Base-by-base conservation (phyloP, 1,284 basidiomycete genomes). In the Leccinum angustisporum region DNA sequence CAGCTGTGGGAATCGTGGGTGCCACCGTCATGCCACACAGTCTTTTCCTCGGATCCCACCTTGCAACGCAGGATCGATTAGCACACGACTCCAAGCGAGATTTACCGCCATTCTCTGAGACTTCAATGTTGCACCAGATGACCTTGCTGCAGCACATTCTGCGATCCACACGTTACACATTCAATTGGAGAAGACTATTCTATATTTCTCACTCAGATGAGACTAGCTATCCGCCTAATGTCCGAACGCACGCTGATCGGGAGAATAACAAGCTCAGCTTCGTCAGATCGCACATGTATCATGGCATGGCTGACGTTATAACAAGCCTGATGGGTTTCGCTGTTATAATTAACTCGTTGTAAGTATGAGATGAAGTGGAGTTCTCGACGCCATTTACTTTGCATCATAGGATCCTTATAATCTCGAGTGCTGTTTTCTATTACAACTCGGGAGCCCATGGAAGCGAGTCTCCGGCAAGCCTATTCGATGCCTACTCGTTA, bases 1-100 rank as follows among this genome's bases (percentile, higher is more conserved):
- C 67, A 92, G 90, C 91, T 30, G 90, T 94, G 52, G 92, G 93
- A 59, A 89, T 94, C 62, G 73, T 93, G 11, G 92, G 92, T 21
- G 91, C 92, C 1, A 94, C 92, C 0, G 86, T 93, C 51, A 95
- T 88, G 95, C 95, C 96, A 0, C 96, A 98, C 73, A 90, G 91
- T 52, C 81, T 98, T 25, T 96, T 94, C 78, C 81, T 98, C 7
- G 95, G 95, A 10, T 94, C 92, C 3, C 86, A 90, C 40, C 83
- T 97, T 18, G 90, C 92, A 3, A 92, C 91, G 0, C 88, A 95
- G 70, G 88, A 95, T 65, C 80, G 94, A 57, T 71, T 87, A 30
- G 74, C 78, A 30, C 65, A 70, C 9, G 56, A 55, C 25, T 48
- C 56, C 5, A 50, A 65, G 21, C 46, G 9, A 8, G 56, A 65